phyloP scores from a whole-genome alignment of 2,329 filamentous ascomycete species.

The Fusarium liriodendri region DNA sequence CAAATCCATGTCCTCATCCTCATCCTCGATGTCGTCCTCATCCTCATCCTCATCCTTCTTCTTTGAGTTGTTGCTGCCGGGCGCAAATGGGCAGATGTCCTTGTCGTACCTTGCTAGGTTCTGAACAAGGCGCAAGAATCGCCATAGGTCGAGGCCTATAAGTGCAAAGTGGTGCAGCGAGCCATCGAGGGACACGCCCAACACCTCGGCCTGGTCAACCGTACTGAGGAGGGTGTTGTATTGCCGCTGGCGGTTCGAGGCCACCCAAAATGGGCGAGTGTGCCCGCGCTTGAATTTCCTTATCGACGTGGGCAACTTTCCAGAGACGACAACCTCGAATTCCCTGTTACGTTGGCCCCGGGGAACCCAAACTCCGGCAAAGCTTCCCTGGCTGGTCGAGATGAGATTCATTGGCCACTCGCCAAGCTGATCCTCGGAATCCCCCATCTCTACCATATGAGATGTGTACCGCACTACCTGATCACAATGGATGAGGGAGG shows the following conservation, averaged over 20 bases:
- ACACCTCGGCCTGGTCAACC: conserved; percentile 60
- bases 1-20: conserved; percentile 33
- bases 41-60: neutral
- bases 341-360: conserved; percentile 54
- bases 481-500: conserved; percentile 59
- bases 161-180: conserved; percentile 77
- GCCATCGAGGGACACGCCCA: conserved; percentile 78
- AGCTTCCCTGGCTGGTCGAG: conserved; percentile 58
- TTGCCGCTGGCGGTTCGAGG: conserved; percentile 46
- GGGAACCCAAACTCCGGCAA: conserved; percentile 64
- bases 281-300: conserved; percentile 65
- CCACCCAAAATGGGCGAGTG: conserved; percentile 65
- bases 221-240: conserved; percentile 59
- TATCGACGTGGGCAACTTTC: conserved; percentile 66
- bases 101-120: conserved; percentile 68
- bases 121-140: conserved; percentile 78
- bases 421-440: conserved; percentile 38
- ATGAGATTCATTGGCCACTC: conserved; percentile 59
- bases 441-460: conserved; percentile 60
- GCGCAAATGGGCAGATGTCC: conserved; percentile 60
- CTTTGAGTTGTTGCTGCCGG: conserved; percentile 12
- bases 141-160: conserved; percentile 71
- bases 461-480: conserved; percentile 55
- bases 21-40: neutral
- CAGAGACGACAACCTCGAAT: conserved; percentile 65